Conservation (phyloP, 208 protist genomes). For the Acanthamoeba royreba region DNA sequence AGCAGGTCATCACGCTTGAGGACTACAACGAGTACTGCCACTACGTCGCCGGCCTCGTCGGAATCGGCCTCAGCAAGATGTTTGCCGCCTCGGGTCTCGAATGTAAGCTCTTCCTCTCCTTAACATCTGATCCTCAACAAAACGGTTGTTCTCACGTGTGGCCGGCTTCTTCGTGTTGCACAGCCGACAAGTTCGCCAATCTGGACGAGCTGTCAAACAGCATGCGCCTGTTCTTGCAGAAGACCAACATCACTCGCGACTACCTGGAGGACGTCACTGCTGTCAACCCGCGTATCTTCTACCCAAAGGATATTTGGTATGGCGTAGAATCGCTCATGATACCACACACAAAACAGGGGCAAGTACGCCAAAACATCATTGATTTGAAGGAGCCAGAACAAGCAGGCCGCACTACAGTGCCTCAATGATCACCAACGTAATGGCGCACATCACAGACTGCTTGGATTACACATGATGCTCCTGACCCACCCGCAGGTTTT, state of each 20-base stretch:
- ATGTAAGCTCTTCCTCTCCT: no score
- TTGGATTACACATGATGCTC: conserved; percentile 87
- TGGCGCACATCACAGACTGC: conserved; percentile 86
- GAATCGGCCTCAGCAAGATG: conserved; percentile 90
- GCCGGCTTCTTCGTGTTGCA: not conserved
- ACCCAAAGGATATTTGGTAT: conserved; percentile 87
- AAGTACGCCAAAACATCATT: conserved; percentile 80
- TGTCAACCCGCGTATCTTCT: conserved; percentile 89
- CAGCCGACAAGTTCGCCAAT: conserved; percentile 66
- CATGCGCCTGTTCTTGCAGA: conserved; percentile 97
- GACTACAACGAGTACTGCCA: conserved; percentile 96
- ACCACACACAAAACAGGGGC: conserved; percentile 55
- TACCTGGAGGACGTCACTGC: conserved; percentile 94
- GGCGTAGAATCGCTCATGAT: no score
- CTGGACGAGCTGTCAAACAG: conserved; percentile 83
- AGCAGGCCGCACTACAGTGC: conserved; percentile 81
- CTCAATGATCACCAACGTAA: conserved; percentile 92
- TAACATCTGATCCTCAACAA: no score
- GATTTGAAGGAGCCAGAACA: conserved; percentile 78
- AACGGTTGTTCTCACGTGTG: no score
- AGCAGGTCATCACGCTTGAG: conserved; percentile 79
- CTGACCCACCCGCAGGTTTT: conserved; percentile 87
- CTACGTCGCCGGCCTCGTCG: conserved; percentile 96
- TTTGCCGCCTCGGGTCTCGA: conserved; percentile 88
- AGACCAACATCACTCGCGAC: conserved; percentile 97